Evolutionary conservation across 192 early-diverging fungal species (phyloP).

Genomic region (Borealophlyctis nickersoniae): DNA sequence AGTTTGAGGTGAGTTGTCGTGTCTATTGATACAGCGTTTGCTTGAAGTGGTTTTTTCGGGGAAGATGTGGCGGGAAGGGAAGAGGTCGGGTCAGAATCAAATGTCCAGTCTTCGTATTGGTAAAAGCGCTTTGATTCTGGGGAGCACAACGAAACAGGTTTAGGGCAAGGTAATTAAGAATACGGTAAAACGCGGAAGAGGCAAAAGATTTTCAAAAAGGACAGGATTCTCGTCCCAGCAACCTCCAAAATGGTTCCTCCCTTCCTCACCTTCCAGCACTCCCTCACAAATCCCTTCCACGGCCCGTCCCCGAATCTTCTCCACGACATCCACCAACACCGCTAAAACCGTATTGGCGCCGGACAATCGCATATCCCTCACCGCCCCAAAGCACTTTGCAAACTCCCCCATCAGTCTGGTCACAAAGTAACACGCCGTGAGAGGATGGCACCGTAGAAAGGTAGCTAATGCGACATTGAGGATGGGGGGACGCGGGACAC

Average conservation of each 20-base stretch:
- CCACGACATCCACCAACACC: constrained; percentile 65
- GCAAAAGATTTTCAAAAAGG: background rate
- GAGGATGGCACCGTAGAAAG: constrained; percentile 44
- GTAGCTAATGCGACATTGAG: background rate
- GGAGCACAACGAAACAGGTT: background rate
- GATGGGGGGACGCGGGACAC: background rate
- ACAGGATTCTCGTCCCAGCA: constrained; percentile 21
- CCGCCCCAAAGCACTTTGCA: constrained; percentile 73
- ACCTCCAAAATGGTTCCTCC: constrained; percentile 16
- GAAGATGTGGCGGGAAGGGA: constrained; percentile 2
- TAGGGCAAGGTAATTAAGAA: background rate
- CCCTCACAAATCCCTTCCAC: constrained; percentile 71
- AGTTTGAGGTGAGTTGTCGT: constrained; percentile 62
- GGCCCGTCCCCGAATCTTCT: constrained; percentile 68
- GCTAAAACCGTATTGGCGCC: constrained; percentile 61
- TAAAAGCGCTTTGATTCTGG: constrained; percentile 71
- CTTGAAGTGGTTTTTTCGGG: constrained; percentile 2
- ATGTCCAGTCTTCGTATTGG: constrained; percentile 69
- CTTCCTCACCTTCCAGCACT: constrained; percentile 69
- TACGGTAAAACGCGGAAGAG: background rate
- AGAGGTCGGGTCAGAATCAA: constrained; percentile 48
- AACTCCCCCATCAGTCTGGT: constrained; percentile 72
- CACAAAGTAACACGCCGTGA: constrained; percentile 72
- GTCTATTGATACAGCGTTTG: constrained; percentile 32
- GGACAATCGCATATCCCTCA: constrained; percentile 69